Percentiles rank a stretch among this genome's conserved stretches.
Conservation (phyloP, 495 filamentous ascomycete genomes). For the Apodospora peruviana region DNA sequence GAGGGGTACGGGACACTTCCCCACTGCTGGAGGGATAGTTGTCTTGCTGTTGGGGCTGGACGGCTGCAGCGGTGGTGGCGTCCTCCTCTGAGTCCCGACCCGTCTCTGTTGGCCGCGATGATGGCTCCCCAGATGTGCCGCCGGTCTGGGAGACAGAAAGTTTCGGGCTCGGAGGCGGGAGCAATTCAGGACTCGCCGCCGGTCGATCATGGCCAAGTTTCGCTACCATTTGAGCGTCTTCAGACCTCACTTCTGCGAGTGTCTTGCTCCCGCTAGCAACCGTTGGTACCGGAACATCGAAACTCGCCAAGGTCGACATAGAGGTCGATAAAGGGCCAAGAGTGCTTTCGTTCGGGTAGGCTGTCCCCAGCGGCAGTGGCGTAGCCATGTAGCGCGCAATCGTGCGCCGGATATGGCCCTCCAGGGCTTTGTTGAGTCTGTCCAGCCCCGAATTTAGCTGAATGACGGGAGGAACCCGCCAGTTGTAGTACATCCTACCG, state of each 20-base stretch:
- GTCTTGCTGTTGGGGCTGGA: too few relatives aligned
- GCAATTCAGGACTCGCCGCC: background rate
- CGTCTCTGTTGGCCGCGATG: too few relatives aligned
- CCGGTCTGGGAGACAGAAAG: background rate
- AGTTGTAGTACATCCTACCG: conserved; percentile 35
- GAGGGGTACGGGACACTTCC: background rate
- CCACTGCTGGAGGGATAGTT: background rate
- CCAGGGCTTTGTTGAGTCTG: conserved; percentile 8
- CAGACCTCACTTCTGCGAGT: background rate
- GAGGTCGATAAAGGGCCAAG: conserved; percentile 2
- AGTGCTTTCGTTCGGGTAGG: conserved; percentile 12
- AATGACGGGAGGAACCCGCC: conserved; percentile 25
- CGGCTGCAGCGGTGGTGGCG: too few relatives aligned
- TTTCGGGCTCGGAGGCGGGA: background rate
- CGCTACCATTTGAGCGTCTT: background rate
- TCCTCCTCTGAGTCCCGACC: too few relatives aligned
- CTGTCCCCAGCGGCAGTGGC: background rate
- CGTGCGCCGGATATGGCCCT: background rate
- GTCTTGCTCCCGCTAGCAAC: background rate
- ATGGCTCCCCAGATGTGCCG: too few relatives aligned
- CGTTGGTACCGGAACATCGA: background rate
- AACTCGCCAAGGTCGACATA: conserved; percentile 5
- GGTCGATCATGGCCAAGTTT: background rate
- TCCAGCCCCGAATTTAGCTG: conserved; percentile 1
- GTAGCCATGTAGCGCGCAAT: conserved; percentile 1